Evolutionary conservation across 2,329 filamentous ascomycete species (phyloP).

Genomic region (Pseudogymnoascus sp.): DNA sequence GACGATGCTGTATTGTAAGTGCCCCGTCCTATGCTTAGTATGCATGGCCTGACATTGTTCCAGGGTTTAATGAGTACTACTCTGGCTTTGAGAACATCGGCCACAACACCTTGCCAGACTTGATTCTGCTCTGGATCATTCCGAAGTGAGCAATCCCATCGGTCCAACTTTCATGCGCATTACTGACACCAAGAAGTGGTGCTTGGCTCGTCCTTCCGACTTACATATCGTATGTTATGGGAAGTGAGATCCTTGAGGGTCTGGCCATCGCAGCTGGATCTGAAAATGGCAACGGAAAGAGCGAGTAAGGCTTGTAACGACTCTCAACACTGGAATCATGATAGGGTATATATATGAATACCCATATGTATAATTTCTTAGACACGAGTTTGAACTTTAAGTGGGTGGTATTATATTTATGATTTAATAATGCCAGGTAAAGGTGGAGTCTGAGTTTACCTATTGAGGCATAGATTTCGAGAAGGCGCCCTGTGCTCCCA

Average conservation of each 20-base stretch:
- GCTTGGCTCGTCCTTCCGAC: constrained; percentile 56
- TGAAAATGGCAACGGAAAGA: neutral
- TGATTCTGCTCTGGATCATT: constrained; percentile 55
- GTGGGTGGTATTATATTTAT: neutral
- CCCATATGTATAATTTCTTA: neutral
- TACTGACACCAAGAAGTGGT: constrained; percentile 37
- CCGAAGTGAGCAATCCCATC: constrained; percentile 50
- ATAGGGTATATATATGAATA: neutral
- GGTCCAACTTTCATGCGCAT: neutral
- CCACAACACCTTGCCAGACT: constrained; percentile 47
- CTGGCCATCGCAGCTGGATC: constrained; percentile 38
- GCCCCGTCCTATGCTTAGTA: neutral
- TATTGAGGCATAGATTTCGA: neutral
- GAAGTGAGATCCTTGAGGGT: constrained; percentile 52
- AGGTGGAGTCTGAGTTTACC: neutral
- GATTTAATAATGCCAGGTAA: neutral
- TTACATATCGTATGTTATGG: constrained; percentile 55
- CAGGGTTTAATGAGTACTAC: constrained; percentile 53
- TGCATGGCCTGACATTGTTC: constrained; percentile 7
- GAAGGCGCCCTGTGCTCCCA: neutral
- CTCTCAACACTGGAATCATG: neutral
- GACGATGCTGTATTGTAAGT: constrained; percentile 58
- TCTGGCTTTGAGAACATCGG: constrained; percentile 53
- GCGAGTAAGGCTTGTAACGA: neutral
- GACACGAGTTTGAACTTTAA: neutral